Percentiles rank a stretch among this genome's conserved stretches.
phyloP scores from a whole-genome alignment of 2,329 filamentous ascomycete species.

The Epichloe aotearoae region DNA sequence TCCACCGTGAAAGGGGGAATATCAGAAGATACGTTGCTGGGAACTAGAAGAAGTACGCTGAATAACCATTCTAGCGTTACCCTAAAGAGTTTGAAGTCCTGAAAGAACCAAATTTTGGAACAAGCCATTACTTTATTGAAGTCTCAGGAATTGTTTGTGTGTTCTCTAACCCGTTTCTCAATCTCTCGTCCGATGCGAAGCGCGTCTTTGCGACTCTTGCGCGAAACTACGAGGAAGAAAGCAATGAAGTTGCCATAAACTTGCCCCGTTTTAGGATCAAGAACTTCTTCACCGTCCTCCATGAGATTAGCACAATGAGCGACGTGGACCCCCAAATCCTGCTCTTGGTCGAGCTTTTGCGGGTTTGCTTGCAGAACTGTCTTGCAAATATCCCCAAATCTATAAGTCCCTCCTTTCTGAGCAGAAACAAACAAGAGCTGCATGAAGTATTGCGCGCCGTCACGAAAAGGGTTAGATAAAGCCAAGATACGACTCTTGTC shows the following conservation, averaged over 20 bases:
- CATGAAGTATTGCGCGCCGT: neutral
- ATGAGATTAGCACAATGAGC: neutral
- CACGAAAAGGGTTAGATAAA: neutral
- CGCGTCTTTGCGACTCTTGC: neutral
- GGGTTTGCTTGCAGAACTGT: neutral
- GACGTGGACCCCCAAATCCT: neutral
- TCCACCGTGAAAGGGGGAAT: too few relatives aligned
- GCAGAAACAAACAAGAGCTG: neutral
- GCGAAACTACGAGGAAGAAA: neutral
- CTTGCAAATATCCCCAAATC: neutral
- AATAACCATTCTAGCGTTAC: too few relatives aligned
- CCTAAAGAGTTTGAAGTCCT: too few relatives aligned
- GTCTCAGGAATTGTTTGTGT: neutral
- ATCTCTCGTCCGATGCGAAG: neutral
- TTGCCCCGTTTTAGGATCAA: neutral
- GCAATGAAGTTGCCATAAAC: neutral
- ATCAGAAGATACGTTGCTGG: too few relatives aligned
- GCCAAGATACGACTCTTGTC: neutral
- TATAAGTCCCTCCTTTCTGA: neutral
- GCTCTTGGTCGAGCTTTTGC: neutral
- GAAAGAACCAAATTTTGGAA: too few relatives aligned
- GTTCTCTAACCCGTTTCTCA: neutral
- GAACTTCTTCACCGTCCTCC: neutral
- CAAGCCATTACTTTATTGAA: too few relatives aligned
- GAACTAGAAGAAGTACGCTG: too few relatives aligned